Base-by-base conservation (phyloP, 768 basidiomycete species). In the Coprinellus aureogranulatus region DNA sequence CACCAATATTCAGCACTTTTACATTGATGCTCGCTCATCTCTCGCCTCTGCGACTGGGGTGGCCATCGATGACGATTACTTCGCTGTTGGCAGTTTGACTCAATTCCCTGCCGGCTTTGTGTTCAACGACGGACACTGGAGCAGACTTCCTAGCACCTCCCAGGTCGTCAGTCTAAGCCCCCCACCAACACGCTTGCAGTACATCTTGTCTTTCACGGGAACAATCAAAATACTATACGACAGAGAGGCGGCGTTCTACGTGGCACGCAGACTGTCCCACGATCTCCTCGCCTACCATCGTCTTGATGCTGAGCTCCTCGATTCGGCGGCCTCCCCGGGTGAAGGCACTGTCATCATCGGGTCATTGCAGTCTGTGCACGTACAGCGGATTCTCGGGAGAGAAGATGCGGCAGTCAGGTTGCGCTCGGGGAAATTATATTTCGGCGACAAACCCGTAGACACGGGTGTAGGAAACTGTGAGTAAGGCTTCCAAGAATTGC, bases 191-290 rank as follows among this genome's bases (percentile, higher is more conserved):
- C 82, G 90, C 12, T 73, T 91, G n/a, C 86, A 89, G 60, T 76
- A 77, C 3, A 81, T 94, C 46, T 76, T 95, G 14, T 75, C 77
- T 5, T 81, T 84, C 0, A 47, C 64, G 1, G 81, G 73, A 0
- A 79, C 86, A 0, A 65, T 94, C 45, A 72, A 72, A 2, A 71
- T 94, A 34, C 76, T 94, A 70, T 87, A 22, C 58, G 4, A 64
- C 66, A 37, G 58, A 10, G 28, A 46, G 1, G 64, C 67, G n/a
- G 77, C 79, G 28, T 64, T 81, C 9, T 82, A 81, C 0, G 69
- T 85, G 2, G 92, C 89, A 2, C 67, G 79, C 11, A 78, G 92
- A 12, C 71, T 94, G 23, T 84, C 87, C 2, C 84, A 92, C 65
- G 81, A 84, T 59, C 72, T 94, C 18, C 71, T 82, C 30, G 64